phyloP scores from a whole-genome alignment of 495 filamentous ascomycete species.

The Xylaria acuta region DNA sequence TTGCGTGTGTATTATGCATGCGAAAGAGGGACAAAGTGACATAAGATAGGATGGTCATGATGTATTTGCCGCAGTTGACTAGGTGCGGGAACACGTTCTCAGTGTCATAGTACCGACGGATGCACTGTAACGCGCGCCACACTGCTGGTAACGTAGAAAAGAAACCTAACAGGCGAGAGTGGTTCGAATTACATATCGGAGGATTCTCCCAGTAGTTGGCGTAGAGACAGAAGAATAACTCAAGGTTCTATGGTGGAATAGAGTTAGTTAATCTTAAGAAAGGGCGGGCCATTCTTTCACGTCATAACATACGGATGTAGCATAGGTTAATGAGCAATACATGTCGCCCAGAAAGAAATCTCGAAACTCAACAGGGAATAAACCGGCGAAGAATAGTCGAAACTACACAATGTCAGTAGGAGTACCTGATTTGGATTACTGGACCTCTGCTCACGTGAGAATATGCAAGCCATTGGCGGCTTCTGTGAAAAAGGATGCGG shows the following conservation, averaged over 20 bases:
- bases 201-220: slow-evolving; percentile 74
- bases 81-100: slow-evolving; percentile 89
- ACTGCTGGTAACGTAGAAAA: slow-evolving; percentile 83
- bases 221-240: slow-evolving; percentile 95
- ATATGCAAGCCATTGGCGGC: slow-evolving; percentile 81
- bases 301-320: slow-evolving; percentile 72
- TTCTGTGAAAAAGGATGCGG: slow-evolving; percentile 74
- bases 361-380: slow-evolving; percentile 93
- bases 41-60: slow-evolving; percentile 80
- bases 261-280: slow-evolving; percentile 17
- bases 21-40: slow-evolving; percentile 80
- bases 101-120: slow-evolving; percentile 89
- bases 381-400: slow-evolving; percentile 80
- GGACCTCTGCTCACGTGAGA: slow-evolving; percentile 68
- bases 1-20: slow-evolving; percentile 63
- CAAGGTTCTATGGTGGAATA: slow-evolving; percentile 68
- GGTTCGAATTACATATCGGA: slow-evolving; percentile 78
- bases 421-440: background rate
- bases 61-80: slow-evolving; percentile 91
- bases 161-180: slow-evolving; percentile 86
- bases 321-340: slow-evolving; percentile 92
- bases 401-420: slow-evolving; percentile 60
- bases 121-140: slow-evolving; percentile 88
- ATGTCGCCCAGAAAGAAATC: slow-evolving; percentile 99
- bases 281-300: background rate